phyloP scores from a whole-genome alignment of 202 grass and related monocot genomes.

The Zoysia matrella region DNA sequence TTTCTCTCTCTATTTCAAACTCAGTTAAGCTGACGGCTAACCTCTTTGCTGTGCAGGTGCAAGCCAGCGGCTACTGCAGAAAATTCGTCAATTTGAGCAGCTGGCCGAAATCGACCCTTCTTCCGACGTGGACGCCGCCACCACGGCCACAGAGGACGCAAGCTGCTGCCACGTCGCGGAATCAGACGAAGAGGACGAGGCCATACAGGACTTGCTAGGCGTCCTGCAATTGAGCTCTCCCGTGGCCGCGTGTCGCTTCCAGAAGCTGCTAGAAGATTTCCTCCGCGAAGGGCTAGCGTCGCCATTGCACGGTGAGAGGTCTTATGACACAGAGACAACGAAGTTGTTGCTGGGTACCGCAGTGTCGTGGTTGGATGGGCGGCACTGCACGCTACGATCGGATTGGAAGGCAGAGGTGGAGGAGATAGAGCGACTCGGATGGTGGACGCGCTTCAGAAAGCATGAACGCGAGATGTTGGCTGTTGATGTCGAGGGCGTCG shows the following conservation, averaged over 20 bases:
- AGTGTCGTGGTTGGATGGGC: conserved; percentile 48
- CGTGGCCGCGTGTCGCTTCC: conserved; percentile 1
- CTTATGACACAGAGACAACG: background rate
- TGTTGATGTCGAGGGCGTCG: conserved; percentile 42
- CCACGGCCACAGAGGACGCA: conserved; percentile 33
- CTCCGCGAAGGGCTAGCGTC: conserved; percentile 41
- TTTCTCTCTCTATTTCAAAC: too few species aligned
- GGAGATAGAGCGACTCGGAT: conserved; percentile 52
- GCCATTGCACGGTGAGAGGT: background rate
- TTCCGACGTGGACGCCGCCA: conserved; percentile 49
- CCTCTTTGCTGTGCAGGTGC: conserved; percentile 45
- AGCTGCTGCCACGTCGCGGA: conserved; percentile 17
- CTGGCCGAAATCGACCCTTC: conserved; percentile 55
- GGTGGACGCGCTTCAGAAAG: conserved; percentile 58
- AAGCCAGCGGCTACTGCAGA: conserved; percentile 58
- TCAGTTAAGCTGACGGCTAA: background rate
- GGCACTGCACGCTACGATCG: background rate
- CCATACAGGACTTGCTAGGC: conserved; percentile 32
- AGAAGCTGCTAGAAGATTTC: conserved; percentile 71
- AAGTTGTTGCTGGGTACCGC: conserved; percentile 39
- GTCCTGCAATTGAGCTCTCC: conserved; percentile 17
- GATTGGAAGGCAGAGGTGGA: conserved; percentile 33
- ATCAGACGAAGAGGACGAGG: background rate
- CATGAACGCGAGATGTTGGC: conserved; percentile 34
- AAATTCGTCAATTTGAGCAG: conserved; percentile 70